phyloP scores from a whole-genome alignment of 257 asterid species.

The Penstemon davidsonii region DNA sequence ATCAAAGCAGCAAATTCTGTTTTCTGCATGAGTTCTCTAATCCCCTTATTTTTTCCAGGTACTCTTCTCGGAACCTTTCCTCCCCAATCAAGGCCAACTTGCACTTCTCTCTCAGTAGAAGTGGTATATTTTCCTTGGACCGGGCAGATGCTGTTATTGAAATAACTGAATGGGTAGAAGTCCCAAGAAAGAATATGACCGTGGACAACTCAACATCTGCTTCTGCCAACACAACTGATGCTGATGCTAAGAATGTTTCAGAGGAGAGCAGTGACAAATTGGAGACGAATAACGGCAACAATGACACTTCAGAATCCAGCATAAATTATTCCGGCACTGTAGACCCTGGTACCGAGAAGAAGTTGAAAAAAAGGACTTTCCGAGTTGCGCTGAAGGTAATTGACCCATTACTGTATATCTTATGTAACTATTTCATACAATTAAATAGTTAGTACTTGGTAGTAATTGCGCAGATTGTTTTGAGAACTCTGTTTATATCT shows the following conservation, averaged over 20 bases:
- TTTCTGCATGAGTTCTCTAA: slow-evolving; percentile 25
- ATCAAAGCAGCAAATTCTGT: slow-evolving; percentile 14
- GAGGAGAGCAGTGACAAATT: slow-evolving; percentile 59
- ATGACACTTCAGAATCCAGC: slow-evolving; percentile 42
- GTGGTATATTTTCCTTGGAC: slow-evolving; percentile 82
- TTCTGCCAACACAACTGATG: slow-evolving; percentile 56
- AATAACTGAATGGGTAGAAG: slow-evolving; percentile 97
- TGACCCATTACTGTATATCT: neutral
- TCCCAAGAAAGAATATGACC: slow-evolving; percentile 84
- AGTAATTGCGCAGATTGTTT: slow-evolving; percentile 13
- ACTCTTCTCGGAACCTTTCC: slow-evolving; percentile 82
- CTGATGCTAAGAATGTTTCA: slow-evolving; percentile 44
- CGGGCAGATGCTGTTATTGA: slow-evolving; percentile 92
- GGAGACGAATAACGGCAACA: slow-evolving; percentile 44
- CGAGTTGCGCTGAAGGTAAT: slow-evolving; percentile 86
- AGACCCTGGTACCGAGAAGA: slow-evolving; percentile 76
- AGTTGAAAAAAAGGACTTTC: slow-evolving; percentile 86
- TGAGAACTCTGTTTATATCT: slow-evolving; percentile 26
- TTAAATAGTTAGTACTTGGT: neutral
- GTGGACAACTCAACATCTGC: slow-evolving; percentile 75
- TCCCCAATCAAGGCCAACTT: slow-evolving; percentile 91
- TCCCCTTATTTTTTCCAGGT: slow-evolving; percentile 47
- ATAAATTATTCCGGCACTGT: slow-evolving; percentile 46
- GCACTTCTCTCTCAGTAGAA: slow-evolving; percentile 95
- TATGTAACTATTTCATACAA: neutral